phyloP scores from a whole-genome alignment of 2,329 filamentous ascomycete species.

The Colletotrichum godetiae region DNA sequence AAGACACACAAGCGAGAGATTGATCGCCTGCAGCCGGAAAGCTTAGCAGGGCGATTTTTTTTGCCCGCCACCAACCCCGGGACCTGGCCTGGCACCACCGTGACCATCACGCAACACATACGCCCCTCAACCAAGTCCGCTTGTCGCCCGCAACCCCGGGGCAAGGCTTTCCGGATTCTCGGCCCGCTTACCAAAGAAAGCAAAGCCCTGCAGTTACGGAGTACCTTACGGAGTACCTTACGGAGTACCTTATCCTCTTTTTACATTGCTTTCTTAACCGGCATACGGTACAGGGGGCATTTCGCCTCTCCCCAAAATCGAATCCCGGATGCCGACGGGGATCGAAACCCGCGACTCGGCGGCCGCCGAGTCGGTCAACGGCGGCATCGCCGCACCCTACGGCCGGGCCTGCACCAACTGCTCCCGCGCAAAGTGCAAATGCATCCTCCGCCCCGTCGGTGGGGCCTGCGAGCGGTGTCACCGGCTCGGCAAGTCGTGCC shows the following conservation, averaged over 20 bases:
- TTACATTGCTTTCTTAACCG: not conserved
- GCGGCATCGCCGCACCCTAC: constrained; percentile 47
- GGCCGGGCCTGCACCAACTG: constrained; percentile 55
- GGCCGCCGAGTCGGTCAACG: constrained; percentile 8
- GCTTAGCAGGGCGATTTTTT: not conserved
- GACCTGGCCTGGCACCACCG: not conserved
- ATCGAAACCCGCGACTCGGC: constrained; percentile 15
- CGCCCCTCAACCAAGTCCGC: not conserved
- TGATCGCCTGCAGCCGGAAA: constrained; percentile 1
- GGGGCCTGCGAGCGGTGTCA: constrained; percentile 52
- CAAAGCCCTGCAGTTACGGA: not conserved
- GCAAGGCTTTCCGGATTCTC: not conserved
- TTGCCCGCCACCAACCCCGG: not conserved
- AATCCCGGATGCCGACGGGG: constrained; percentile 32
- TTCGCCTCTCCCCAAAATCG: not conserved
- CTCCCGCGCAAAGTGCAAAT: constrained; percentile 57
- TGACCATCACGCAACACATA: not conserved
- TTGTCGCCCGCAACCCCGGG: not conserved
- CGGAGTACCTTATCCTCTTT: too few species aligned
- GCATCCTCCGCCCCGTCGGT: constrained; percentile 47
- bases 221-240: too few species aligned
- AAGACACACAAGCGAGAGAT: not conserved
- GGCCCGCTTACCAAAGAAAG: not conserved
- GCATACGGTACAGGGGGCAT: too few species aligned
- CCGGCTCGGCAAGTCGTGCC: constrained; percentile 53